A percentile compares a stretch with the other conserved stretches of the same genome.
Conservation (phyloP, 106 monocot genomes). For the Apostasia ramifera region DNA sequence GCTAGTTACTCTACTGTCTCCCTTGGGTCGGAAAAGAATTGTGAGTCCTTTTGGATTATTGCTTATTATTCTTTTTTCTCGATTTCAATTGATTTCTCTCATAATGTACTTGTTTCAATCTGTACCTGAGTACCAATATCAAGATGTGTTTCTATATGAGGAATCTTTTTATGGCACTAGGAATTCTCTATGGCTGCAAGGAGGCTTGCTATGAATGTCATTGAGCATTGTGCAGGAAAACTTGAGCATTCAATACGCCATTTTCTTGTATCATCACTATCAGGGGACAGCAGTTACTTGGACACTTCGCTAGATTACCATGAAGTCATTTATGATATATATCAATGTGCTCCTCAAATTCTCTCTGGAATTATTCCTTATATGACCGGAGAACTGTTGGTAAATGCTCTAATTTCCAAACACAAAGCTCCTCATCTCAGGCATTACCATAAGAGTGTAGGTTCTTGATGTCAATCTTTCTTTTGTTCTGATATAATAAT, state of each 20-base stretch:
- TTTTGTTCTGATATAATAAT: background rate
- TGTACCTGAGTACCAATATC: background rate
- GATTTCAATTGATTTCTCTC: background rate
- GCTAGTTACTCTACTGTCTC: conserved; percentile 51
- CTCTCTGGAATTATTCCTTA: conserved; percentile 74
- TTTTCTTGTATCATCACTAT: conserved; percentile 77
- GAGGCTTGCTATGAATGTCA: conserved; percentile 79
- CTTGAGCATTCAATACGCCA: conserved; percentile 80
- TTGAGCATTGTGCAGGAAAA: conserved; percentile 68
- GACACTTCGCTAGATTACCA: conserved; percentile 57
- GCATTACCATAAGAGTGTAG: background rate
- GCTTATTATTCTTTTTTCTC: background rate
- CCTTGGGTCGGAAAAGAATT: conserved; percentile 63
- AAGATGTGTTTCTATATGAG: background rate
- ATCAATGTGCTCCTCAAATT: conserved; percentile 84
- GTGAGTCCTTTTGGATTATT: conserved; percentile 28
- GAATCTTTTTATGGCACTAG: conserved; percentile 27
- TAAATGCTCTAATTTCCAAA: conserved; percentile 20
- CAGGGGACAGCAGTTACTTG: conserved; percentile 53
- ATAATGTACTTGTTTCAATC: background rate
- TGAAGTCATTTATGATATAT: conserved; percentile 89
- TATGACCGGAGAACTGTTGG: conserved; percentile 87
- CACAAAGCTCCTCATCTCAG: too few relatives aligned
- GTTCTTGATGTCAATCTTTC: background rate
- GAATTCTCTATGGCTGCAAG: conserved; percentile 68